phyloP scores from a whole-genome alignment of 495 filamentous ascomycete species.

The Neurospora cerealis region DNA sequence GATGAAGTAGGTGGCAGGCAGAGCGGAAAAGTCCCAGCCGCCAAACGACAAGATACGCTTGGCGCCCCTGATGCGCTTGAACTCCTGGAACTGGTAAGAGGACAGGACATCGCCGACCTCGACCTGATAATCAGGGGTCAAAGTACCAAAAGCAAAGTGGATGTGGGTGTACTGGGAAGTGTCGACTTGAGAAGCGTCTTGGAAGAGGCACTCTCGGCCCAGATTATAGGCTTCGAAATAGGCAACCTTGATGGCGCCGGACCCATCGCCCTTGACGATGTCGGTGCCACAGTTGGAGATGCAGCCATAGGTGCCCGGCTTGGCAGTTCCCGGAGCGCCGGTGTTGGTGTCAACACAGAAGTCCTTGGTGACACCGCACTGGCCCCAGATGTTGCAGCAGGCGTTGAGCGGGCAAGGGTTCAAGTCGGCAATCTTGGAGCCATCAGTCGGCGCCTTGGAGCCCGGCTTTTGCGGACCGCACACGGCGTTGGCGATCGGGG shows the following conservation, averaged over 20 bases:
- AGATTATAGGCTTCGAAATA: constrained; percentile 25
- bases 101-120: constrained; percentile 5
- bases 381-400: constrained; percentile 23
- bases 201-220: constrained; percentile 17
- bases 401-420: constrained; percentile 7
- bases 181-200: constrained; percentile 9
- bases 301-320: constrained; percentile 28
- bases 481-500: constrained; percentile 9
- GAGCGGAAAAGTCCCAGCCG: constrained; percentile 20
- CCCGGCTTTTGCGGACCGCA: constrained; percentile 23
- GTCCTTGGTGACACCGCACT: constrained; percentile 35
- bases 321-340: constrained; percentile 26
- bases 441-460: background rate
- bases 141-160: constrained; percentile 17
- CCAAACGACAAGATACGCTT: constrained; percentile 25
- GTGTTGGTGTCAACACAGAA: constrained; percentile 31
- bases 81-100: constrained; percentile 12
- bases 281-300: constrained; percentile 36
- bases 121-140: constrained; percentile 9
- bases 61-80: constrained; percentile 11
- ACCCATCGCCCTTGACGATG: constrained; percentile 6
- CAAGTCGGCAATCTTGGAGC: constrained; percentile 1
- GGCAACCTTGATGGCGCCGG: constrained; percentile 11
- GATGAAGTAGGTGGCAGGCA: constrained; percentile 14
- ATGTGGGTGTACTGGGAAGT: constrained; percentile 16